phyloP scores from a whole-genome alignment of 805 yeast species.

The Vanderwaltozyma tropicalis region DNA sequence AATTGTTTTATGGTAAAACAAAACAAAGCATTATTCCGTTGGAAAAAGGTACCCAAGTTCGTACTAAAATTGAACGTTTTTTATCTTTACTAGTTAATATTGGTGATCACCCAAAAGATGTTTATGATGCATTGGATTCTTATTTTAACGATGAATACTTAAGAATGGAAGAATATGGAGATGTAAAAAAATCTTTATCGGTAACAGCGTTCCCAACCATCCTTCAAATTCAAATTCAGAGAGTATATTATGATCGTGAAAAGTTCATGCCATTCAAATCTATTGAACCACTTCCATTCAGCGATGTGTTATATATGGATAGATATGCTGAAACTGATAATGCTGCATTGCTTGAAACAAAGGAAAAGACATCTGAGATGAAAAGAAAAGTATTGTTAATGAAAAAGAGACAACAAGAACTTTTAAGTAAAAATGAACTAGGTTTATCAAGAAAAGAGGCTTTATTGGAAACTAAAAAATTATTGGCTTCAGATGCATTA shows the following conservation, averaged over 20 bases:
- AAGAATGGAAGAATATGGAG: conserved; percentile 56
- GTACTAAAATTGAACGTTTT: conserved; percentile 62
- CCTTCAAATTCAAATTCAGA: conserved; percentile 83
- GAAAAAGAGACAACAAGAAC: conserved; percentile 32
- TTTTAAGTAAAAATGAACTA: conserved; percentile 38
- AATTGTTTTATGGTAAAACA: conserved; percentile 75
- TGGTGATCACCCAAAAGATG: conserved; percentile 76
- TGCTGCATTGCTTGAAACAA: conserved; percentile 37
- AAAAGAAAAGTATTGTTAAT: conserved; percentile 41
- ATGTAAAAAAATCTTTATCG: conserved; percentile 62
- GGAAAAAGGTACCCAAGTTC: conserved; percentile 25
- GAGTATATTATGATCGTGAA: conserved; percentile 81
- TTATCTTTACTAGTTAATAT: conserved; percentile 75
- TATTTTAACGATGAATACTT: conserved; percentile 64
- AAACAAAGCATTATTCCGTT: conserved; percentile 62
- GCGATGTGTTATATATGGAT: conserved; percentile 72
- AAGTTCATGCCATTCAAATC: conserved; percentile 70
- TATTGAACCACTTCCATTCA: conserved; percentile 70
- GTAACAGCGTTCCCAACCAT: conserved; percentile 67
- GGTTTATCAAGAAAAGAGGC: conserved; percentile 43
- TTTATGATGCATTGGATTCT: conserved; percentile 83
- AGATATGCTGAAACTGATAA: conserved; percentile 70
- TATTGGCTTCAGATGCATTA: conserved; percentile 36
- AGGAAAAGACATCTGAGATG: conserved; percentile 51
- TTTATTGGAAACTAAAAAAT: conserved; percentile 46